Evolutionary conservation across 225 moss, liverwort and hornwort genomes (phyloP).

Genomic region (Marchantia polymorpha): DNA sequence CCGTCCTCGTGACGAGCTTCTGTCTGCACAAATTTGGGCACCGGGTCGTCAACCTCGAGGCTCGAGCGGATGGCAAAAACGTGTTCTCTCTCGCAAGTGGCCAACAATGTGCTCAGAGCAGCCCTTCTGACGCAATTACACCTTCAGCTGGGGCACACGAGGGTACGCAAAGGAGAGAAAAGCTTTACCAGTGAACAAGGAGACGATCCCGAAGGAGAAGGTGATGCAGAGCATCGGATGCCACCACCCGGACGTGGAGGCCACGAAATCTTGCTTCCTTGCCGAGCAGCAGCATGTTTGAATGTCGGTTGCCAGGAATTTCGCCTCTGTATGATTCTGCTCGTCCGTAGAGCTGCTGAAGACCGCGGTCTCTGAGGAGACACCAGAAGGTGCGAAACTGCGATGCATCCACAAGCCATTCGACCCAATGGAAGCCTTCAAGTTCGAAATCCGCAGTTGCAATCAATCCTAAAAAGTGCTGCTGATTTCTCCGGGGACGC

Average conservation of each 20-base stretch:
- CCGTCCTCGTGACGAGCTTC: not conserved
- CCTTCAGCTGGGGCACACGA: too few species aligned
- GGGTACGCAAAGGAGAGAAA: too few species aligned
- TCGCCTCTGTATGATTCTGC: not conserved
- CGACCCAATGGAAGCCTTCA: not conserved
- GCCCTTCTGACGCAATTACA: too few species aligned
- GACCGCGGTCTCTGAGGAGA: not conserved
- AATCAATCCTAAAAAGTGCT: not conserved
- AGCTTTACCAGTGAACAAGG: not conserved
- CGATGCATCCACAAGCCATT: conserved; percentile 3
- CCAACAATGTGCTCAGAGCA: too few species aligned
- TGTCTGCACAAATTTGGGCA: not conserved
- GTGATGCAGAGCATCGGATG: not conserved
- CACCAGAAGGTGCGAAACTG: conserved; percentile 7
- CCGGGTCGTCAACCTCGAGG: not conserved
- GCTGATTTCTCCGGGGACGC: not conserved
- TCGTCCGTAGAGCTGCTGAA: not conserved
- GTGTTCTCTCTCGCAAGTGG: too few species aligned
- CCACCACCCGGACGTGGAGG: not conserved
- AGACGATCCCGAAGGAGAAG: not conserved
- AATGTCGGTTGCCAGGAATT: not conserved
- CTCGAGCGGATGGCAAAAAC: too few species aligned
- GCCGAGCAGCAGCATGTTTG: not conserved
- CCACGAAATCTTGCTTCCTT: not conserved
- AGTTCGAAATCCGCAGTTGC: not conserved